These are phyloP conservation scores for Lablab purpureus DNA, from an alignment of 306 rosid species.

Conservation along the genomic window DNA sequence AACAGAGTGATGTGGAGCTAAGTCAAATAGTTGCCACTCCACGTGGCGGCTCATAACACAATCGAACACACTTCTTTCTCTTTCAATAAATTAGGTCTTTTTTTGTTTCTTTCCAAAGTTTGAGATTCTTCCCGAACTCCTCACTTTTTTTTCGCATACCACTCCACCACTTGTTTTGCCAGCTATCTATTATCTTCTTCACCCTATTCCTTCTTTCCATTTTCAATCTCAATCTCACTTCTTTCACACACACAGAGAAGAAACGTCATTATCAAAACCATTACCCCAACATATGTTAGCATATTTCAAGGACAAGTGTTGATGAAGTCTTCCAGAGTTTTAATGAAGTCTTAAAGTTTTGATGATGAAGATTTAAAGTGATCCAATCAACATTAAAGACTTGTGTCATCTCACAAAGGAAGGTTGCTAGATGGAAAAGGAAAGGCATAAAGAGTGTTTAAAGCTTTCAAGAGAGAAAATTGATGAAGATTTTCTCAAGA, in stretches of 20 bases:
- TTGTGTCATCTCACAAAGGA: too few species aligned
- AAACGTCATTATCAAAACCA: conserved; percentile 5
- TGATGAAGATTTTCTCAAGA: too few species aligned
- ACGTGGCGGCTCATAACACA: conserved; percentile 14
- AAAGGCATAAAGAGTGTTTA: too few species aligned
- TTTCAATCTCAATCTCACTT: neutral
- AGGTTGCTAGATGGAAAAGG: too few species aligned
- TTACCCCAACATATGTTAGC: conserved; percentile 60
- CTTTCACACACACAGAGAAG: neutral
- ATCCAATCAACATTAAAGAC: too few species aligned
- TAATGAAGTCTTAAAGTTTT: too few species aligned
- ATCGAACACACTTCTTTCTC: neutral
- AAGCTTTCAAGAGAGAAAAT: too few species aligned
- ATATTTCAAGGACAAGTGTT: too few species aligned
- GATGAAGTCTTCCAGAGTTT: too few species aligned
- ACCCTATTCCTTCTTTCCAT: neutral
- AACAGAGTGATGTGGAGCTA: neutral
- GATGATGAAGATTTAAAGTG: too few species aligned
- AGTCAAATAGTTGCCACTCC: neutral
- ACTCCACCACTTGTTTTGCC: neutral
- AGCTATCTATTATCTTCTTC: neutral
- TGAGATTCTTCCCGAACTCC: neutral
- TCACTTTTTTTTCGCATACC: neutral
- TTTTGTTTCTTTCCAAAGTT: neutral
- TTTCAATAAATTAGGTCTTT: neutral